phyloP scores from a whole-genome alignment of 352 stramenopile genomes.

The Pythium dissimile region DNA sequence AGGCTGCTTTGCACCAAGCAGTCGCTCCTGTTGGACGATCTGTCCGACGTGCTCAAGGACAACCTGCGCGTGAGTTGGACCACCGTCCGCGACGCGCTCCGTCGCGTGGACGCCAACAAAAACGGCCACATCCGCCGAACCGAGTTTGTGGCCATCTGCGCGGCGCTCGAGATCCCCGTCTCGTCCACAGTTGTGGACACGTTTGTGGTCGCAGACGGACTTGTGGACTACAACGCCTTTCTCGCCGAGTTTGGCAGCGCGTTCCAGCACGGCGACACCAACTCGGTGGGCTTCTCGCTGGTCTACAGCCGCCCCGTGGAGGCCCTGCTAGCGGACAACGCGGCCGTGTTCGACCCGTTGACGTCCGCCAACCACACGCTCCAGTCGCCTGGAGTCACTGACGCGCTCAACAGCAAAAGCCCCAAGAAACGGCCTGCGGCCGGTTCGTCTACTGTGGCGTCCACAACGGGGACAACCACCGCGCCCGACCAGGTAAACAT shows the following conservation, averaged over 20 bases:
- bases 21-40: conserved; percentile 36
- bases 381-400: conserved; percentile 43
- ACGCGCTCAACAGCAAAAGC: conserved; percentile 23
- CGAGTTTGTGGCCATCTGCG: conserved; percentile 41
- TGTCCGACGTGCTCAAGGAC: conserved; percentile 39
- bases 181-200: conserved; percentile 33
- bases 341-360: background rate
- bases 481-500: conserved; percentile 39
- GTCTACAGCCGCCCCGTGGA: conserved; percentile 18
- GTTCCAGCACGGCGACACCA: conserved; percentile 65
- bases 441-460: background rate
- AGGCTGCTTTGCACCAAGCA: conserved; percentile 47
- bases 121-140: conserved; percentile 32
- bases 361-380: conserved; percentile 38
- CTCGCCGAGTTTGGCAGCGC: conserved; percentile 52
- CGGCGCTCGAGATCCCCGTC: conserved; percentile 31
- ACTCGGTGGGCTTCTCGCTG: conserved; percentile 63
- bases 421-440: conserved; percentile 7
- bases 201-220: conserved; percentile 30
- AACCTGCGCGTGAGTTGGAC: conserved; percentile 51
- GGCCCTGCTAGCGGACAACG: conserved; percentile 18
- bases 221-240: conserved; percentile 67
- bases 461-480: background rate
- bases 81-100: conserved; percentile 51
- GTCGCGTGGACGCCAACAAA: conserved; percentile 30